These are phyloP conservation scores for Cucurbita maxima DNA, from an alignment of 306 rosid species.

Conservation along the genomic window DNA sequence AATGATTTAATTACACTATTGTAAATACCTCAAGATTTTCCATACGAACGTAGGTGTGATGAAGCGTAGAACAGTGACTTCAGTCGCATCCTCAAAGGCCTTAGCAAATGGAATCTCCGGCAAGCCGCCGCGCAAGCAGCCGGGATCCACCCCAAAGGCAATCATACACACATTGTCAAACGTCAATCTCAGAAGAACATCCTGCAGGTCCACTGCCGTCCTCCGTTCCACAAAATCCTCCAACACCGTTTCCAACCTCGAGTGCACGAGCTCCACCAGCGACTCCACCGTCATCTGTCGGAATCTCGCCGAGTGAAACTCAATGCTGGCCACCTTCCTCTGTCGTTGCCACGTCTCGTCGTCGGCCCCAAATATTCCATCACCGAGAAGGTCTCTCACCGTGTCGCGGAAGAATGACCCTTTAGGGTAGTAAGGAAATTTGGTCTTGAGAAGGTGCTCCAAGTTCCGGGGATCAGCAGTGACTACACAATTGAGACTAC, in stretches of 20 bases:
- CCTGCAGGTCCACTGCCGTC: conserved; percentile 47
- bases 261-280: conserved; percentile 50
- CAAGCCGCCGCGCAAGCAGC: conserved; percentile 42
- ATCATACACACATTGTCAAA: conserved; percentile 88
- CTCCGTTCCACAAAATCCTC: conserved; percentile 19
- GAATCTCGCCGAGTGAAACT: conserved; percentile 73
- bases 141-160: conserved; percentile 89
- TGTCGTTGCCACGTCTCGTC: conserved; percentile 69
- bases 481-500: conserved; percentile 46
- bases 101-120: conserved; percentile 62
- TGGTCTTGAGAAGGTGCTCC: conserved; percentile 76
- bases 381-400: conserved; percentile 55
- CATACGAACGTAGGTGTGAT: conserved; percentile 46
- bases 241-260: conserved; percentile 42
- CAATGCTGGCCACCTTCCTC: conserved; percentile 76
- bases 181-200: conserved; percentile 57
- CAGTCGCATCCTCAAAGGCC: conserved; percentile 88
- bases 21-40: conserved; percentile 44
- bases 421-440: conserved; percentile 56
- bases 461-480: conserved; percentile 78
- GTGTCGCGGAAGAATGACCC: conserved; percentile 60
- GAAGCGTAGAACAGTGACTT: conserved; percentile 54
- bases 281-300: conserved; percentile 44
- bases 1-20: neutral
- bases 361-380: conserved; percentile 71